Evolutionary conservation across 345 rosid genomes (phyloP), one percentile per base, ranked within the genome.

Genomic region (Euphorbia lathyris): DNA sequence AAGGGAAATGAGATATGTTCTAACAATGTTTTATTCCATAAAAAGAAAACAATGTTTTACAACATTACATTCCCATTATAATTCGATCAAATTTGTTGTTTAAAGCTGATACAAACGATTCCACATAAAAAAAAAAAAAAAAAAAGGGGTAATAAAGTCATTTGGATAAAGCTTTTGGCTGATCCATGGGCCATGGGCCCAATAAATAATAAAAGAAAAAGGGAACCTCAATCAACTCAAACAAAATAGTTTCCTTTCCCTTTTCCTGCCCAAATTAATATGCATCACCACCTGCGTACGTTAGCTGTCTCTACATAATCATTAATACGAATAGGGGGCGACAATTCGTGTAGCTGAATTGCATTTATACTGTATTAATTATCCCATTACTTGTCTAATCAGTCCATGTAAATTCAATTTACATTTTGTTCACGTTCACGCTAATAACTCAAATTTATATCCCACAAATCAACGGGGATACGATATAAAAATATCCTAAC

Each of bases 241-340:
- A 27, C 4, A 30, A n/a, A 36, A 12, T 8, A 7, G 45, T 14
- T 4, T 17, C 3, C 42, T 1, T 34, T 53, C 38, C 36, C 23
- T 45, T 25, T 36, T 34, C 22, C 22, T 32, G 16, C 14, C 48
- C 23, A 22, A 22, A 25, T 45, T 0, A 13, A 11, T 43, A 65
- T 14, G 29, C 17, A 51, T 27, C 29, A 16, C 67, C 68, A 45
- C 34, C 50, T 14, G 74, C 74, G 51, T 67, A 36, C 51, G 59
- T 51, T 70, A 70, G 74, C 67, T 70, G 67, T 48, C 67, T 48
- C 34, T 50, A 67, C 34, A 61, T 48, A 61, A 10, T 52, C 58
- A 65, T 22, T n/a, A 69, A 58, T 45, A 27, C 16, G 1, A 43
- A 1, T 43, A 34, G 38, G 38, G 38, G 38, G 38, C 7, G 38